These are phyloP conservation scores for Austropuccinia psidii DNA, from an alignment of 1,284 basidiomycete genomes.

Conservation along the genomic window DNA sequence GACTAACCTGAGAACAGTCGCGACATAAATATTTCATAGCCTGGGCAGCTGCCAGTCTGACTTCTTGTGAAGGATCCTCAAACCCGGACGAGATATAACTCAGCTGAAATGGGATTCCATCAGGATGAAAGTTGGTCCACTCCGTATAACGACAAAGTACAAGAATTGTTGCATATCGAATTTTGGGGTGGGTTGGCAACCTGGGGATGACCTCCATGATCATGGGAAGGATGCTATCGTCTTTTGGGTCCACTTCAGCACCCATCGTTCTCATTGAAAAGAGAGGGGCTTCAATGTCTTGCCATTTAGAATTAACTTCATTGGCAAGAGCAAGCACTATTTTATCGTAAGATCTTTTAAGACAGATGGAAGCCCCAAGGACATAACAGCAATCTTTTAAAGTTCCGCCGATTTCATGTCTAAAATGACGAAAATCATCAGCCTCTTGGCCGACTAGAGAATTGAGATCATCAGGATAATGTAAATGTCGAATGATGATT, in stretches of 20 bases:
- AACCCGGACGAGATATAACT: conserved; percentile 90
- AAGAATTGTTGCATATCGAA: conserved; percentile 89
- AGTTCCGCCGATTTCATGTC: conserved; percentile 98
- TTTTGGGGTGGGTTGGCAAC: conserved; percentile 79
- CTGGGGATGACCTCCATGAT: conserved; percentile 91
- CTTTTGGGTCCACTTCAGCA: conserved; percentile 74
- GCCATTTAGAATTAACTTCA: conserved; percentile 60
- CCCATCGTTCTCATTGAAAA: conserved; percentile 99
- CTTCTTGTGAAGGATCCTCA: conserved; percentile 63
- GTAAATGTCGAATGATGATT: conserved; percentile 82
- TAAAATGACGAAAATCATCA: conserved; percentile 87
- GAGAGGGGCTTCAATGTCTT: conserved; percentile 92
- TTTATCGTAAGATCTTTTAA: conserved; percentile 70
- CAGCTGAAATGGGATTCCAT: conserved; percentile 75
- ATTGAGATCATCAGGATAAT: conserved; percentile 69
- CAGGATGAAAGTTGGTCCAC: conserved; percentile 86
- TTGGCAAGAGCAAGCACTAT: conserved; percentile 63
- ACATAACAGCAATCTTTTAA: conserved; percentile 98
- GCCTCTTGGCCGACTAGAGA: conserved; percentile 71
- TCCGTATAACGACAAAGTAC: conserved; percentile 94
- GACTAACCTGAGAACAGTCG: conserved; percentile 74
- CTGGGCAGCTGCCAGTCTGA: conserved; percentile 87
- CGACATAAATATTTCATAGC: conserved; percentile 95
- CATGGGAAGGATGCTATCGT: conserved; percentile 78
- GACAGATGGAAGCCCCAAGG: conserved; percentile 75